phyloP scores from a whole-genome alignment of 345 rosid species.

The Gossypium ekmanianum region DNA sequence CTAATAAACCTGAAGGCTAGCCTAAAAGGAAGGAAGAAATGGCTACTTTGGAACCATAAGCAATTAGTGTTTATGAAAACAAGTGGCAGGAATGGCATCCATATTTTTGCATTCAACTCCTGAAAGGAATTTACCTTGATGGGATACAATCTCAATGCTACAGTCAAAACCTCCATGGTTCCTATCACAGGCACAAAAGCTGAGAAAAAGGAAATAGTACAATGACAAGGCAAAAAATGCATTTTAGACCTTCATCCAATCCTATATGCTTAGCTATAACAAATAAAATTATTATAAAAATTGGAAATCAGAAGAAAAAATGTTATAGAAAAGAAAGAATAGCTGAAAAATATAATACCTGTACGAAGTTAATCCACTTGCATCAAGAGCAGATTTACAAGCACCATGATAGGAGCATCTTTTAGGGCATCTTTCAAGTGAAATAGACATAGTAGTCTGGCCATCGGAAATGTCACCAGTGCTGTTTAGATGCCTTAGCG shows the following conservation, averaged over 20 bases:
- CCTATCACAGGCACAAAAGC: constrained; percentile 86
- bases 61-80: background rate
- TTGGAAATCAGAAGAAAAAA: background rate
- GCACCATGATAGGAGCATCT: constrained; percentile 80
- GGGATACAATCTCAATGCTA: constrained; percentile 74
- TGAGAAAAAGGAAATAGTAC: constrained; percentile 38
- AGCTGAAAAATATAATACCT: constrained; percentile 40
- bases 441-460: constrained; percentile 63
- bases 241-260: background rate
- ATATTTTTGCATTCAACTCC: background rate
- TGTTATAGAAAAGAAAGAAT: background rate
- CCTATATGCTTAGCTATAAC: constrained; percentile 34
- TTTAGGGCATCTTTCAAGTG: constrained; percentile 88
- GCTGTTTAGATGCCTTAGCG: constrained; percentile 52
- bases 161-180: constrained; percentile 98
- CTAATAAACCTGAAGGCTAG: constrained; percentile 10
- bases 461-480: constrained; percentile 26
- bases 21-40: background rate
- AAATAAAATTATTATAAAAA: background rate
- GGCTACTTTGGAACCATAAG: background rate
- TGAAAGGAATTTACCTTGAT: constrained; percentile 41
- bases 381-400: constrained; percentile 71
- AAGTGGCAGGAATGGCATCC: background rate
- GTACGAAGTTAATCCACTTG: constrained; percentile 87
- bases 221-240: constrained; percentile 11